These are phyloP conservation scores for Penicillium sp. DNA, from an alignment of 2,329 filamentous ascomycete species.

Conservation along the genomic window DNA sequence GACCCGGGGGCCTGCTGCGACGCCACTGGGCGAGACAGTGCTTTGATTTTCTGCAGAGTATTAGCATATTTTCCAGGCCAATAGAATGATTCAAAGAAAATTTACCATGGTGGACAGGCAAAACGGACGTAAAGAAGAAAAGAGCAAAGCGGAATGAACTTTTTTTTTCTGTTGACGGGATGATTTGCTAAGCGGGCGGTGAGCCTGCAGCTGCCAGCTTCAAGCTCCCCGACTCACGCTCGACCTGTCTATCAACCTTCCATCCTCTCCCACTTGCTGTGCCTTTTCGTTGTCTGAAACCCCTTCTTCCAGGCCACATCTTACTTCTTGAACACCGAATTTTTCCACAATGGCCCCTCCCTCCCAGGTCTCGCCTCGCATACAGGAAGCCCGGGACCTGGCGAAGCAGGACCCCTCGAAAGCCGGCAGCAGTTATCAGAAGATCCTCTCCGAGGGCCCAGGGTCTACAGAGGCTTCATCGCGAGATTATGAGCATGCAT, in stretches of 20 bases:
- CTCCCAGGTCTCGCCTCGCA: slow-evolving; percentile 60
- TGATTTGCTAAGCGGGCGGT: slow-evolving; percentile 38
- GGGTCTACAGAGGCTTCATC: slow-evolving; percentile 82
- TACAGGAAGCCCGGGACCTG: slow-evolving; percentile 86
- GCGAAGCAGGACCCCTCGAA: slow-evolving; percentile 77
- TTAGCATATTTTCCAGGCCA: slow-evolving; percentile 7
- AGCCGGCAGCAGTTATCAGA: slow-evolving; percentile 85
- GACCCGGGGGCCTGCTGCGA: slow-evolving; percentile 51
- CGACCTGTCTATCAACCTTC: slow-evolving; percentile 16
- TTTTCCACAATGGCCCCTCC: slow-evolving; percentile 47
- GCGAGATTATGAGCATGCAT: slow-evolving; percentile 85
- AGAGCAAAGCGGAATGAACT: slow-evolving; percentile 23
- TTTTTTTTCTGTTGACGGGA: slow-evolving; percentile 33
- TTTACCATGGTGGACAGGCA: slow-evolving; percentile 33
- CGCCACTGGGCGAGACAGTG: slow-evolving; percentile 47
- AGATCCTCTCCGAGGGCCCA: slow-evolving; percentile 82
- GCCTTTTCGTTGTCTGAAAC: slow-evolving; percentile 3
- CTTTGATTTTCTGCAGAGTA: slow-evolving; percentile 57
- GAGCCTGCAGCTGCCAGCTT: slow-evolving; percentile 30
- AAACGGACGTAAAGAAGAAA: slow-evolving; percentile 13
- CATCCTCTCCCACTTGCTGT: slow-evolving; percentile 12
- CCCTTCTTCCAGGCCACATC: not conserved
- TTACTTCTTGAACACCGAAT: slow-evolving; percentile 1
- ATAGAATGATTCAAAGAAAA: not conserved
- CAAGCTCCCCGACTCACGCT: slow-evolving; percentile 26